phyloP scores from a whole-genome alignment of 1,139 yeast genomes.

The Candida sp. region DNA sequence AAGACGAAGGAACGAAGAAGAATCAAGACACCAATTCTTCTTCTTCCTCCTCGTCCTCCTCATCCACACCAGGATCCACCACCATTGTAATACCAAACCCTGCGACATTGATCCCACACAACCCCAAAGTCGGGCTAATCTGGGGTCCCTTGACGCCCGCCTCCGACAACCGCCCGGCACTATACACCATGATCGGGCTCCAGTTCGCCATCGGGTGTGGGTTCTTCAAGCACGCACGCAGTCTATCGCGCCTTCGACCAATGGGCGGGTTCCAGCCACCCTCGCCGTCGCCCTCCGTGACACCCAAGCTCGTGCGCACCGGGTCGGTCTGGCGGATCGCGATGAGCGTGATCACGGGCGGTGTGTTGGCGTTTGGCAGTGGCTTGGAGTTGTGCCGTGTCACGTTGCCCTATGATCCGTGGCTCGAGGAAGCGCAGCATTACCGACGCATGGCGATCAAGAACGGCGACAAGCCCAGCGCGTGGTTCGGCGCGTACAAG shows the following conservation, averaged over 20 bases:
- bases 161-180: conserved; percentile 56
- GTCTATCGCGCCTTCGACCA: conserved; percentile 10
- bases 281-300: neutral
- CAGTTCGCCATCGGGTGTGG: conserved; percentile 51
- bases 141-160: conserved; percentile 75
- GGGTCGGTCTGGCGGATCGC: conserved; percentile 16
- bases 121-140: conserved; percentile 61
- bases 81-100: conserved; percentile 28
- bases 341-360: conserved; percentile 25
- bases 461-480: conserved; percentile 46
- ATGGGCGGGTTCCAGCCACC: conserved; percentile 6
- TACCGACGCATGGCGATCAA: conserved; percentile 49
- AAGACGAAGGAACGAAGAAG: conserved; percentile 15
- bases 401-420: conserved; percentile 60
- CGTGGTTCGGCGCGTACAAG: conserved; percentile 66
- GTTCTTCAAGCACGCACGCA: conserved; percentile 26
- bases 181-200: conserved; percentile 48
- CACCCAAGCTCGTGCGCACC: conserved; percentile 7
- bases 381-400: conserved; percentile 57
- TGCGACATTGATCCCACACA: conserved; percentile 29
- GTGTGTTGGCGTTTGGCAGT: conserved; percentile 31
- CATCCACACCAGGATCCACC: conserved; percentile 16
- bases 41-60: conserved; percentile 10
- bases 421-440: conserved; percentile 61
- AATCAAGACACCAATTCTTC: conserved; percentile 9